A percentile compares a stretch with the other conserved stretches of the same genome.
Evolutionary conservation across 1,284 basidiomycete species (phyloP).

Genomic region (Pholiota adiposa): DNA sequence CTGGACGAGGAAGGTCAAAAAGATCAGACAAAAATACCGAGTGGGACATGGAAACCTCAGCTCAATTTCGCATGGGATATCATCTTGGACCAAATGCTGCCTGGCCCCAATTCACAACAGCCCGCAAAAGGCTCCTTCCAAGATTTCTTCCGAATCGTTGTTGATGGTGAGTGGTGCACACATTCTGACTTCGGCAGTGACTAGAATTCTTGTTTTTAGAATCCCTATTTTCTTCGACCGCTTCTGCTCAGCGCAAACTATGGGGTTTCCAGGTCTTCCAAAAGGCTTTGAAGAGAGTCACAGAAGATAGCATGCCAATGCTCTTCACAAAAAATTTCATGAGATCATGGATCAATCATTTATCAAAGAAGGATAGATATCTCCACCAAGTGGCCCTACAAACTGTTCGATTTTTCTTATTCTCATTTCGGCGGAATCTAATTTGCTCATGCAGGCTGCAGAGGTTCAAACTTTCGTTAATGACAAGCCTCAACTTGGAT

Average conservation of each 20-base stretch:
- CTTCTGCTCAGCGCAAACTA: conserved; percentile 90
- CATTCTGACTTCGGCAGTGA: not conserved
- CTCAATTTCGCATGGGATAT: conserved; percentile 93
- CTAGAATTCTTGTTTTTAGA: conserved; percentile 56
- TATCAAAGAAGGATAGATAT: conserved; percentile 86
- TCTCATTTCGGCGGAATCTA: not conserved
- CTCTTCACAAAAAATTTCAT: conserved; percentile 96
- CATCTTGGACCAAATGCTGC: conserved; percentile 79
- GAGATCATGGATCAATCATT: conserved; percentile 96
- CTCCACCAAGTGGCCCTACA: conserved; percentile 87
- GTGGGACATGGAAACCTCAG: conserved; percentile 86
- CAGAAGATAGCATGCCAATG: conserved; percentile 74
- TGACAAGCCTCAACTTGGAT: conserved; percentile 80
- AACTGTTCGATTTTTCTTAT: conserved; percentile 50
- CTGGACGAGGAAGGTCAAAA: conserved; percentile 57
- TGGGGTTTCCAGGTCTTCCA: conserved; percentile 96
- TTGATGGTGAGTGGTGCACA: conserved; percentile 70
- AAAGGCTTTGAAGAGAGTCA: conserved; percentile 75
- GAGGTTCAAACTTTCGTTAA: conserved; percentile 80
- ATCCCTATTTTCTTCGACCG: conserved; percentile 82
- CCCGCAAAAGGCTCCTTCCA: conserved; percentile 72
- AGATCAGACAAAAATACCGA: conserved; percentile 47
- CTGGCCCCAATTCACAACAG: conserved; percentile 41
- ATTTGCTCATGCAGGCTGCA: conserved; percentile 52
- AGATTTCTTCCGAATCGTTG: conserved; percentile 89